These are phyloP conservation scores for Dalbergia cultrata DNA, from an alignment of 306 rosid genomes.

Conservation along the genomic window DNA sequence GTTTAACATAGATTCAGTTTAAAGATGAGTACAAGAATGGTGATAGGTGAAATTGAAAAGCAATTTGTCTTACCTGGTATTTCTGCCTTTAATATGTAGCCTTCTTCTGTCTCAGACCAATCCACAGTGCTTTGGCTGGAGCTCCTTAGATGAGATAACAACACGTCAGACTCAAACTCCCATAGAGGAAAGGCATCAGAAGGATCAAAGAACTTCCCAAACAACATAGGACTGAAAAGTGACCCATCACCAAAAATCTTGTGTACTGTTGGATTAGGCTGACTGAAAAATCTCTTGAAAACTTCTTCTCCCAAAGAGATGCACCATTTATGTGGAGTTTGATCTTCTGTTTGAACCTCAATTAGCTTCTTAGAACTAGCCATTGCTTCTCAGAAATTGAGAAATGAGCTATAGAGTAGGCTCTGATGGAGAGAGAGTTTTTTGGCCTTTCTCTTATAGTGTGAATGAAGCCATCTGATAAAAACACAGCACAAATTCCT, in stretches of 20 bases:
- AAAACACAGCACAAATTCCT: slow-evolving; percentile 74
- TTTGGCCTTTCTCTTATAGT: slow-evolving; percentile 64
- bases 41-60: background rate
- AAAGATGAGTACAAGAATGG: slow-evolving; percentile 1
- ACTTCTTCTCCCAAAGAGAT: slow-evolving; percentile 79
- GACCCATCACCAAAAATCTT: slow-evolving; percentile 87
- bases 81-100: slow-evolving; percentile 79
- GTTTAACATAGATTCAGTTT: slow-evolving; percentile 29
- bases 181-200: slow-evolving; percentile 97
- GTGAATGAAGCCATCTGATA: slow-evolving; percentile 49
- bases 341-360: slow-evolving; percentile 76
- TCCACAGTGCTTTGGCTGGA: slow-evolving; percentile 68
- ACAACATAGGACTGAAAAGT: slow-evolving; percentile 89
- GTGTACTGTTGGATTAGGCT: slow-evolving; percentile 58
- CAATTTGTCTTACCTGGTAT: slow-evolving; percentile 64
- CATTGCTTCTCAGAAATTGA: slow-evolving; percentile 40
- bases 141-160: slow-evolving; percentile 71
- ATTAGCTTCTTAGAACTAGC: slow-evolving; percentile 61
- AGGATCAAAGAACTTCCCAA: slow-evolving; percentile 94
- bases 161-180: slow-evolving; percentile 87
- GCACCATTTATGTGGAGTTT: slow-evolving; percentile 80
- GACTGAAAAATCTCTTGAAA: slow-evolving; percentile 70
- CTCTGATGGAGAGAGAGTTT: slow-evolving; percentile 50
- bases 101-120: slow-evolving; percentile 79
- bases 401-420: slow-evolving; percentile 41